Percentiles rank a stretch among this genome's conserved stretches.
phyloP scores from a whole-genome alignment of 176 grass and related monocot genomes.

The Carex parvula region DNA sequence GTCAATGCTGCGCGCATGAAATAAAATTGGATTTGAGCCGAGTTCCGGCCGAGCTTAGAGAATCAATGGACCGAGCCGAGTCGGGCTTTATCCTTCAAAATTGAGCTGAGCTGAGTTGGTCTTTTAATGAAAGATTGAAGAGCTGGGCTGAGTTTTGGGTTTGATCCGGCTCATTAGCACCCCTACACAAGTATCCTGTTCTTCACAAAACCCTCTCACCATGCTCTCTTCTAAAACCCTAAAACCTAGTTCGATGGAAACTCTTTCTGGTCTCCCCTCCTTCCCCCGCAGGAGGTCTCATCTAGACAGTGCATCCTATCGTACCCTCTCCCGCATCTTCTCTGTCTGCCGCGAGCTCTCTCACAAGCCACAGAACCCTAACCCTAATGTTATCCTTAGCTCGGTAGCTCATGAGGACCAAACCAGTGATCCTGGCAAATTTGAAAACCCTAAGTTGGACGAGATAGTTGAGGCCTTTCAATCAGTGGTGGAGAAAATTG shows the following conservation, averaged over 20 bases:
- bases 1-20: too few species aligned
- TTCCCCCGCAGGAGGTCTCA: conserved; percentile 42
- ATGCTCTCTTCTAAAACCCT: conserved; percentile 15
- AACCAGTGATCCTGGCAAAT: not conserved
- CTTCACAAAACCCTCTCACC: not conserved
- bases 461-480: not conserved
- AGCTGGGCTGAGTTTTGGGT: too few species aligned
- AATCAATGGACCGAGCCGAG: too few species aligned
- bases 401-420: not conserved
- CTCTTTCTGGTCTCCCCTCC: not conserved
- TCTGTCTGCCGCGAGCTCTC: conserved; percentile 49
- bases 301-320: conserved; percentile 65
- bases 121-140: too few species aligned
- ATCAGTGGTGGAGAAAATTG: conserved; percentile 1
- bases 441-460: not conserved
- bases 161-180: too few species aligned
- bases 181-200: too few species aligned
- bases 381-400: not conserved
- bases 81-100: too few species aligned
- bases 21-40: too few species aligned
- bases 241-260: conserved; percentile 11
- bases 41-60: too few species aligned
- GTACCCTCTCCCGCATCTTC: conserved; percentile 64
- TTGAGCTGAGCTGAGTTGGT: too few species aligned
- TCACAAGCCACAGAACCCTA: not conserved